A percentile compares a stretch with the other conserved stretches of the same genome.
phyloP scores from a whole-genome alignment of 2,329 filamentous ascomycete genomes.

The Dactylellina sp. region DNA sequence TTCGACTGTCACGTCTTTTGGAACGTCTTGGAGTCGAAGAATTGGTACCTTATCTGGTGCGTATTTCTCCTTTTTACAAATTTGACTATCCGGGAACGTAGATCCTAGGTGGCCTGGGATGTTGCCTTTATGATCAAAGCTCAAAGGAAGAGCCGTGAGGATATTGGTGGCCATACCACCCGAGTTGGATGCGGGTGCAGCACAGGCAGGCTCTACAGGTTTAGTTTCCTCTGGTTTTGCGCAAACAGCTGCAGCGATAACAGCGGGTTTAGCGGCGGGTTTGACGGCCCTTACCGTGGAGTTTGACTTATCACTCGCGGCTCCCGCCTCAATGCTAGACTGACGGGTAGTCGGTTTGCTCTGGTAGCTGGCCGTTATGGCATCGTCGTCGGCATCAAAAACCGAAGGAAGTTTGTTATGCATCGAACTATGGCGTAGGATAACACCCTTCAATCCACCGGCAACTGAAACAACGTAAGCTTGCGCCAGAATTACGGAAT shows the following conservation, averaged over 20 bases:
- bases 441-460: not conserved
- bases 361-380: not conserved
- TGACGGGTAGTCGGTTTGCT: not conserved
- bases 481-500: not conserved
- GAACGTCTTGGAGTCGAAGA: conserved; percentile 24
- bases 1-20: conserved; percentile 12
- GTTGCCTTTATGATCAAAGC: conserved; percentile 39
- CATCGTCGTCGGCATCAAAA: conserved; percentile 21
- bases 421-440: not conserved
- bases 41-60: conserved; percentile 22
- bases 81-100: not conserved
- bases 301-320: conserved; percentile 17
- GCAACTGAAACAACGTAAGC: not conserved
- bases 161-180: not conserved
- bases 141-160: conserved; percentile 14
- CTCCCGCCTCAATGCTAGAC: not conserved
- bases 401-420: not conserved
- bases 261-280: not conserved
- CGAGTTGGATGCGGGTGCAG: not conserved
- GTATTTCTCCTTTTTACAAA: conserved; percentile 27
- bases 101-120: not conserved
- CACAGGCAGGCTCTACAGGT: not conserved
- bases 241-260: not conserved
- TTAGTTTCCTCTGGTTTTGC: not conserved
- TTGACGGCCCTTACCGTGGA: conserved; percentile 2